These are phyloP conservation scores for Vaccinium corymbosum DNA, from an alignment of 148 eudicot genomes.

Conservation along the genomic window DNA sequence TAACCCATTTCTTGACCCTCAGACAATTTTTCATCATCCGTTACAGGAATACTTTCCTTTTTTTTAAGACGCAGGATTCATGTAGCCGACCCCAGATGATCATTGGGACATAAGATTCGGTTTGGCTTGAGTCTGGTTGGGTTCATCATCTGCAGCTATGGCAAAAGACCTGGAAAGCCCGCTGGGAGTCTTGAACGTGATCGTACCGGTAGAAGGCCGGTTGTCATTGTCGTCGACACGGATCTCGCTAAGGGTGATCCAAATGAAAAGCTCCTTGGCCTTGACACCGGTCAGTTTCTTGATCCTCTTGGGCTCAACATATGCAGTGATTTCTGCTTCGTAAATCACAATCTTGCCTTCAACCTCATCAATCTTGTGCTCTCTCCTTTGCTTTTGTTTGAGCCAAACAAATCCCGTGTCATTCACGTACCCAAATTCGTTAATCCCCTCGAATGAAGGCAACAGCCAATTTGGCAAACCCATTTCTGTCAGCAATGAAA, in stretches of 20 bases:
- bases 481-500: constrained; percentile 11
- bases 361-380: background rate
- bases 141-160: background rate
- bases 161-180: constrained; percentile 14
- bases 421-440: constrained; percentile 10
- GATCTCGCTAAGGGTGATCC: constrained; percentile 5
- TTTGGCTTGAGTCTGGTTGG: background rate
- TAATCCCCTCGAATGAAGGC: background rate
- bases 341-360: constrained; percentile 5
- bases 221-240: background rate
- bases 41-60: background rate
- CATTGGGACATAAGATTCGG: background rate
- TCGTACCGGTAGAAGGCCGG: background rate
- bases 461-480: constrained; percentile 12
- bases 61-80: background rate
- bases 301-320: constrained; percentile 2
- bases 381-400: background rate
- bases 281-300: constrained; percentile 6
- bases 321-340: constrained; percentile 3
- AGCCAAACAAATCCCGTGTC: constrained; percentile 9
- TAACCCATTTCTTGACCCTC: background rate
- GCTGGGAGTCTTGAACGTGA: constrained; percentile 15
- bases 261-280: constrained; percentile 14
- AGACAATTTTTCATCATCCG: background rate
- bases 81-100: background rate